Evolutionary conservation across 129 eudicot genomes (phyloP), one percentile per base, ranked within the genome.

Genomic region (Helianthus tuberosus): DNA sequence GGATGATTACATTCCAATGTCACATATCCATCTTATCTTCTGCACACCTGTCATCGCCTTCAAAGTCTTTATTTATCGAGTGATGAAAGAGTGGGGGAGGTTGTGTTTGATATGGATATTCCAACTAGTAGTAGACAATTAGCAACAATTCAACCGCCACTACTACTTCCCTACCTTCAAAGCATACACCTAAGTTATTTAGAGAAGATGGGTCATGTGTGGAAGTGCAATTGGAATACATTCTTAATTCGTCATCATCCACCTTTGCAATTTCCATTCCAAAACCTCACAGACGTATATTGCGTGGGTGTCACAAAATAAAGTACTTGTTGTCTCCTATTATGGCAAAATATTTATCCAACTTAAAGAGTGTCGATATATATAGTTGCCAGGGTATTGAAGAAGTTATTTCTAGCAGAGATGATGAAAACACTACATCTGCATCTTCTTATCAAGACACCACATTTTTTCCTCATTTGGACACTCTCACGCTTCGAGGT

Each of bases 161-260:
- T 38, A 38, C 43, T 38, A 38, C 43, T 38, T 38, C 43, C 43
- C 43, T 6, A 38, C 3, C 43, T 38, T 38, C 5, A 38, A 64
- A 3, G 11, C 53, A 13, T 70, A 7, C 0, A 0, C 0, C 11
- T 70, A 53, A 0, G 0, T 0, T 0, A 0, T 0, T 16, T 68
- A 20, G 3, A 29, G 9, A 5, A 54, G 15, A 52, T 51, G 74
- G 32, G 35, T 69, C 74, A 69, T 51, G 63, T 69, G 63, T 69
- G 74, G 71, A 66, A 11, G 55, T 66, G 71, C 53, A 66, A 66
- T 44, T 44, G 71, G 71, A 66, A 44, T 17, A 11, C 9, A 35
- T 36, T 69, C 50, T 10, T 16, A 15, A 69, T 29, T 14, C 25
- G 29, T 69, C 74, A 32, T 3, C 74, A 60, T 11, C 63, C 4